Evolutionary conservation across 1,139 yeast species (phyloP), one percentile per base, ranked within the genome.

Genomic region (Taphrina flavorubra): DNA sequence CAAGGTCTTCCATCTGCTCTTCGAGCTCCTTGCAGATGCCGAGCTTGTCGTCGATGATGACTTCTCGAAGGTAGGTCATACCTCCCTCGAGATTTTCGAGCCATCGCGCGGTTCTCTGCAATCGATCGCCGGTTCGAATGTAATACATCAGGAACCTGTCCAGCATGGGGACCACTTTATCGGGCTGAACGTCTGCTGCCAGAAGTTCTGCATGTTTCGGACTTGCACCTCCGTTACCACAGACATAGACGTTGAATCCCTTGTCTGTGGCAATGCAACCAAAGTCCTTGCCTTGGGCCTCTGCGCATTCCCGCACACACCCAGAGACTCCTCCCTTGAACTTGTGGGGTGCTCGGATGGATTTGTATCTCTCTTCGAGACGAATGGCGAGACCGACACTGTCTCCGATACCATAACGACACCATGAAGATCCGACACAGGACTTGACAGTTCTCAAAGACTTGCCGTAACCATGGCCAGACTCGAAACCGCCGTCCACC

Each of bases 221-320:
- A 56, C 76, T 77, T 78, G 78, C 78, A 67, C 79, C 80, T 56
- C 80, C 80, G 68, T 78, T 78, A 37, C 79, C 80, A 16, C 79
- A 79, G 46, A 78, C 79, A 67, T 71, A 78, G 36, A 78, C 78
- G 67, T 76, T 77, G 71, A 73, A 78, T 0, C 80, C 79, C 63
- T 76, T 75, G 64, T 75, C 76, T 10, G 75, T 77, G 25, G 78
- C 77, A 69, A 78, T 76, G 3, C 76, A 72, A 6, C 78, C 78
- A 69, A 78, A 78, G 69, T 78, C 80, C 67, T 78, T 78, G 20
- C 77, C 76, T 68, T 78, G 79, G 66, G 77, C 77, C 65, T 78
- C 80, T 8, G 79, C 80, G 71, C 79, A 78, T 63, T 78, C 80
- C 36, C 80, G 73, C 47, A 78, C 76, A 72, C 80, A 78, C 8